These are phyloP conservation scores for Solanum chacoense DNA, from an alignment of 305 asterid genomes.

Conservation along the genomic window DNA sequence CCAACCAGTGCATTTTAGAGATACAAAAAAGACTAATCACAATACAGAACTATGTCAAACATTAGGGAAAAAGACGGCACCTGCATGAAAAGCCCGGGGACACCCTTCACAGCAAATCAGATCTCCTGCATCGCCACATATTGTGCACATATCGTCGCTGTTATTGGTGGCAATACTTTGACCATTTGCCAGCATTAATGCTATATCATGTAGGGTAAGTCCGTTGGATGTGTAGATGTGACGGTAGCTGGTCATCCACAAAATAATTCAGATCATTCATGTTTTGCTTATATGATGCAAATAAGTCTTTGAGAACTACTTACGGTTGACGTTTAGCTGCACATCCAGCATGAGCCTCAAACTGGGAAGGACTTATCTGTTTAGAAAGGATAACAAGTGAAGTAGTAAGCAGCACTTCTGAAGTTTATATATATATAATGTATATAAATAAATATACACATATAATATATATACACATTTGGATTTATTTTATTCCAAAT, in stretches of 20 bases:
- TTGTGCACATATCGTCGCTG: conserved; percentile 94
- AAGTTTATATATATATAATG: background rate
- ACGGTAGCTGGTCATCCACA: conserved; percentile 56
- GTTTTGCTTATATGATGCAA: background rate
- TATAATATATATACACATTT: background rate
- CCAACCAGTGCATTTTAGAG: background rate
- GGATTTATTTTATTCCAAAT: background rate
- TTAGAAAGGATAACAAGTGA: background rate
- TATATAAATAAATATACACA: background rate
- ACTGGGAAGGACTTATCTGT: conserved; percentile 97
- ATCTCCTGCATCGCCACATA: conserved; percentile 83
- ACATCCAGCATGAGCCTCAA: conserved; percentile 98
- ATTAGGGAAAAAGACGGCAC: conserved; percentile 15
- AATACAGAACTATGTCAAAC: background rate
- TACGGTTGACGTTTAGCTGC: conserved; percentile 98
- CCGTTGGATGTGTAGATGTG: conserved; percentile 88
- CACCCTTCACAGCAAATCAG: conserved; percentile 71
- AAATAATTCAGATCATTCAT: background rate
- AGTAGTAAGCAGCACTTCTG: conserved; percentile 1
- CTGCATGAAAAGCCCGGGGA: conserved; percentile 94
- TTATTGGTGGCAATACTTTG: conserved; percentile 56
- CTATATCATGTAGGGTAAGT: conserved; percentile 89
- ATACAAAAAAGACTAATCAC: background rate
- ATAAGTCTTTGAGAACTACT: conserved; percentile 18
- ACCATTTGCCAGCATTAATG: conserved; percentile 84